Conservation (phyloP, 2,329 filamentous ascomycete species). For the Fusarium sp. region DNA sequence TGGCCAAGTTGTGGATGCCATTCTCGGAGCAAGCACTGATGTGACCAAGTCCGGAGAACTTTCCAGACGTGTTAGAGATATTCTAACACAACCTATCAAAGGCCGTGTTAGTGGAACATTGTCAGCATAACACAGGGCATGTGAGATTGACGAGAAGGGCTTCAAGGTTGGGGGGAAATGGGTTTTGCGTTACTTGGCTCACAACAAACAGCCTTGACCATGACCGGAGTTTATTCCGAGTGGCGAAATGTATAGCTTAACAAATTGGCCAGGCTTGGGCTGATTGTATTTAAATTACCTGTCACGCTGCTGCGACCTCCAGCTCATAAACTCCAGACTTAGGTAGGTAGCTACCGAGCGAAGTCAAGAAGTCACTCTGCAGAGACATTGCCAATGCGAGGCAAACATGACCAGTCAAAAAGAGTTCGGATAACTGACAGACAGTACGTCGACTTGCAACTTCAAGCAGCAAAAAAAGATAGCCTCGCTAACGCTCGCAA, state of each 20-base stretch:
- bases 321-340: no score
- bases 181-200: constrained; percentile 3
- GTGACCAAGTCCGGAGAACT: background rate
- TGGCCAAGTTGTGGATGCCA: constrained; percentile 1
- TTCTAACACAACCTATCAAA: background rate
- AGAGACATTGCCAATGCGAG: background rate
- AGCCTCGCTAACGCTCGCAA: constrained; percentile 12
- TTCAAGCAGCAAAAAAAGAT: background rate
- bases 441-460: rapidly evolving
- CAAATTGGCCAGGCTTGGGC: no score
- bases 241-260: no score
- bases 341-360: no score
- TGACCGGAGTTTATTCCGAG: no score
- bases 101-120: background rate
- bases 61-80: background rate
- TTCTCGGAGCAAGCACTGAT: constrained; percentile 6
- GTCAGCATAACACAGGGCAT: background rate
- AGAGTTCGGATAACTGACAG: background rate
- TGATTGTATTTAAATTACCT: no score
- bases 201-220: constrained; percentile 5
- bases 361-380: no score
- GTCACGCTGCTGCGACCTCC: no score
- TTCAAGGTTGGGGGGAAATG: constrained; percentile 13
- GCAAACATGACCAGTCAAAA: background rate
- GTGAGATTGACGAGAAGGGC: background rate